These are phyloP conservation scores for Senna siamea DNA, from an alignment of 306 rosid genomes.

Conservation along the genomic window DNA sequence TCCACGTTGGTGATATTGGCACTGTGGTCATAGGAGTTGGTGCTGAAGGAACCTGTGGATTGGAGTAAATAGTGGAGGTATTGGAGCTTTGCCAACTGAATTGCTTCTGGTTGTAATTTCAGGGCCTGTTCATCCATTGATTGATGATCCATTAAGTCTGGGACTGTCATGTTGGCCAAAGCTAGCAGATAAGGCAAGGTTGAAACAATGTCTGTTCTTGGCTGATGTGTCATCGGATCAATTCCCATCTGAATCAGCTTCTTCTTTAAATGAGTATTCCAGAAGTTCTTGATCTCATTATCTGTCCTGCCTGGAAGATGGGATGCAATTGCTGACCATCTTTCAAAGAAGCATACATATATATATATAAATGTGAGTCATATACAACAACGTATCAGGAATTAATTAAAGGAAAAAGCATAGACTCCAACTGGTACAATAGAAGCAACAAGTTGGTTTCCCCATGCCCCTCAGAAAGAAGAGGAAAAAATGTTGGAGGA, in stretches of 20 bases:
- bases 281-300: conserved; percentile 84
- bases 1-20: conserved; percentile 42
- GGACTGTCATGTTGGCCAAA: conserved; percentile 62
- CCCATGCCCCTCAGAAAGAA: too few relatives aligned
- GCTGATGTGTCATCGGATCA: conserved; percentile 91
- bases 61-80: conserved; percentile 61
- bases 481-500: neutral
- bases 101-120: conserved; percentile 58
- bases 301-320: conserved; percentile 80
- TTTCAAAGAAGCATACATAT: conserved; percentile 18
- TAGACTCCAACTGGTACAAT: too few relatives aligned
- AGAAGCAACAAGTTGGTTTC: too few relatives aligned
- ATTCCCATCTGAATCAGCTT: conserved; percentile 87
- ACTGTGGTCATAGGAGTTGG: conserved; percentile 51
- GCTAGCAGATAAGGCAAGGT: conserved; percentile 66
- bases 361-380: too few relatives aligned
- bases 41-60: conserved; percentile 37
- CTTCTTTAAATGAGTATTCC: conserved; percentile 87
- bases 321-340: conserved; percentile 88
- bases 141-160: conserved; percentile 49
- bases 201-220: conserved; percentile 79
- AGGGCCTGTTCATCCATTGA: conserved; percentile 54
- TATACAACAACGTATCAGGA: too few relatives aligned
- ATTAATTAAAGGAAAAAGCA: neutral
- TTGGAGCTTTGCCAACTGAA: conserved; percentile 62